Evolutionary conservation across 1,139 yeast species (phyloP), one percentile per base, ranked within the genome.

Genomic region (Wickerhamomyces sp.): DNA sequence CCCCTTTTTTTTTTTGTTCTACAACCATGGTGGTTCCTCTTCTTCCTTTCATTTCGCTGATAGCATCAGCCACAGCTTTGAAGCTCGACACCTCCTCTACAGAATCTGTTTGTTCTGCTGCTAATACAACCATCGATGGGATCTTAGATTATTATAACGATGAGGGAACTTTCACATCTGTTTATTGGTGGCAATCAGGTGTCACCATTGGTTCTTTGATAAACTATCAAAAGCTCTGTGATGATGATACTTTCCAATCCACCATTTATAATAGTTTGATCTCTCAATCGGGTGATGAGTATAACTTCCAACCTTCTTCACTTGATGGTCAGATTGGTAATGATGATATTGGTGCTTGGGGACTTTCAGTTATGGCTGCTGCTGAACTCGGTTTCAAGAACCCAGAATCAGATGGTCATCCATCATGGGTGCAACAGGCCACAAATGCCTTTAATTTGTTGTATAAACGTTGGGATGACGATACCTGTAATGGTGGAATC

Each of bases 111-210:
- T 65, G 70, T 42, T 37, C 42, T 14, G 85, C 77, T n/a, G 75
- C 83, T 13, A 67, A 75, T 4, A 58, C 71, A 17, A 64, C 84
- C 13, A 75, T 75, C 9, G 57, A 68, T 22, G 94, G 94, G 43
- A 67, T 80, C 33, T 64, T 85, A 64, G 77, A 78, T 57, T 86
- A 86, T 57, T 83, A 85, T 56, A 73, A 70, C 23, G 91, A 91
- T 14, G 58, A 65, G 80, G 95, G 95, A 23, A 73, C 77, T 81
- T 86, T 87, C 57, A 63, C 69, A 14, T 55, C 66, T 44, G 94
- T 94, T 2, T 84, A 83, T 66, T 87, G 96, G 96, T 87, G 95
- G 95, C 85, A 82, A 62, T 91, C 93, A 29, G 95, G 95, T 45
- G 94, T 87, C 40, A 87, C 85, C 1, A 80, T 86, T 77, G 91